phyloP scores from a whole-genome alignment of 306 rosid species.

The Aeschynomene evenia region DNA sequence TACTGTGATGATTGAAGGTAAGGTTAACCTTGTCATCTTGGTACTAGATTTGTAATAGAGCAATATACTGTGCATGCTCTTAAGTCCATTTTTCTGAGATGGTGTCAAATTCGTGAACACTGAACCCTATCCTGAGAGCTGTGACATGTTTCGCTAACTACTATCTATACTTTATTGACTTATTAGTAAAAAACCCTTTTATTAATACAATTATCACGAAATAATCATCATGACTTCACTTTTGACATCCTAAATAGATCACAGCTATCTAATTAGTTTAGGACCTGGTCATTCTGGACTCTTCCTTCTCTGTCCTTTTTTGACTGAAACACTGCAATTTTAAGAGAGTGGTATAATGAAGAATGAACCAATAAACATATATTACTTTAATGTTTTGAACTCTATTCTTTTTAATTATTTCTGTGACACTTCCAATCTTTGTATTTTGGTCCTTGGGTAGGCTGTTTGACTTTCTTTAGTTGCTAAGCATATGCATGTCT shows the following conservation, averaged over 20 bases:
- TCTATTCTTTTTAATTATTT: not conserved
- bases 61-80: conserved; percentile 9
- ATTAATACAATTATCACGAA: conserved; percentile 9
- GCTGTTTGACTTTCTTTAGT: conserved; percentile 15
- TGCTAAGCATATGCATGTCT: conserved; percentile 26
- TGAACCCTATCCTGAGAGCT: conserved; percentile 15
- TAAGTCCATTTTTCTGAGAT: conserved; percentile 21
- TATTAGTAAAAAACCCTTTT: not conserved
- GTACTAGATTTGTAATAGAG: conserved; percentile 6
- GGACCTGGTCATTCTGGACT: not conserved
- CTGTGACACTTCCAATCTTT: not conserved
- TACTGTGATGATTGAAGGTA: not conserved
- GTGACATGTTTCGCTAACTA: not conserved
- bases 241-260: conserved; percentile 12
- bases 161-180: conserved; percentile 1
- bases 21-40: not conserved
- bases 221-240: conserved; percentile 15
- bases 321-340: conserved; percentile 14
- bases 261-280: conserved; percentile 1
- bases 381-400: conserved; percentile 21
- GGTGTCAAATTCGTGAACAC: not conserved
- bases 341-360: conserved; percentile 4
- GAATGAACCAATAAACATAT: not conserved
- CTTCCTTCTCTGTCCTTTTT: not conserved
- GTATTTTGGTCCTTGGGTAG: conserved; percentile 28